Percentiles rank a stretch among this genome's conserved stretches.
phyloP scores from a whole-genome alignment of 257 asterid genomes.

The Vinca minor region DNA sequence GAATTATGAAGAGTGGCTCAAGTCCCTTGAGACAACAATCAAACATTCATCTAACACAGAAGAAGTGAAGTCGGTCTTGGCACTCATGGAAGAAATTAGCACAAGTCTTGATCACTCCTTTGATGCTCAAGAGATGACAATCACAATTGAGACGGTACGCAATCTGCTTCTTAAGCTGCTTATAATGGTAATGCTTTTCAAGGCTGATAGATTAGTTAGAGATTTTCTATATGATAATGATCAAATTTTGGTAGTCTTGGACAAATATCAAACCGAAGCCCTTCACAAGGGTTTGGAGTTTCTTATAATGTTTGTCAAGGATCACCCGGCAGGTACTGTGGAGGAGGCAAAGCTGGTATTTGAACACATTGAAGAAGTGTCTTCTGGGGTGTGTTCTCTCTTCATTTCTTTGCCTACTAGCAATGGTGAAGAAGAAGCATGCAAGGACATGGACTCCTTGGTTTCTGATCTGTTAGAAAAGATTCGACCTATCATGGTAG shows the following conservation, averaged over 20 bases:
- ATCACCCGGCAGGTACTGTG: neutral
- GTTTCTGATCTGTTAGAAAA: neutral
- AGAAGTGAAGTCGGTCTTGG: neutral
- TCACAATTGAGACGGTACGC: neutral
- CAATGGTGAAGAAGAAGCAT: neutral
- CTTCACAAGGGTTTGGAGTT: neutral
- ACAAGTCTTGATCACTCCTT: neutral
- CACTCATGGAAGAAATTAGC: neutral
- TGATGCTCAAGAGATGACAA: neutral
- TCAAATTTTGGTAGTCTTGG: neutral
- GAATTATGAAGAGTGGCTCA: neutral
- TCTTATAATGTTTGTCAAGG: neutral
- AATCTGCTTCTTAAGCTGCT: neutral
- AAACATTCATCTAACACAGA: neutral
- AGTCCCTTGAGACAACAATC: neutral
- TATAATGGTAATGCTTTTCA: neutral
- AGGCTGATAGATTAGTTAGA: neutral
- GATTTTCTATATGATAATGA: neutral
- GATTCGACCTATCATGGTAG: conserved; percentile 1
- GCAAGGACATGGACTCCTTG: too few relatives aligned
- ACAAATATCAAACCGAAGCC: neutral
- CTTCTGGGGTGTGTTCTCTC: neutral
- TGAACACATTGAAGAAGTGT: neutral
- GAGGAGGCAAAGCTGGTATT: neutral
- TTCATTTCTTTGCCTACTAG: neutral